Base-by-base conservation (phyloP, 139 green algal species). In the Closterium sp. region DNA sequence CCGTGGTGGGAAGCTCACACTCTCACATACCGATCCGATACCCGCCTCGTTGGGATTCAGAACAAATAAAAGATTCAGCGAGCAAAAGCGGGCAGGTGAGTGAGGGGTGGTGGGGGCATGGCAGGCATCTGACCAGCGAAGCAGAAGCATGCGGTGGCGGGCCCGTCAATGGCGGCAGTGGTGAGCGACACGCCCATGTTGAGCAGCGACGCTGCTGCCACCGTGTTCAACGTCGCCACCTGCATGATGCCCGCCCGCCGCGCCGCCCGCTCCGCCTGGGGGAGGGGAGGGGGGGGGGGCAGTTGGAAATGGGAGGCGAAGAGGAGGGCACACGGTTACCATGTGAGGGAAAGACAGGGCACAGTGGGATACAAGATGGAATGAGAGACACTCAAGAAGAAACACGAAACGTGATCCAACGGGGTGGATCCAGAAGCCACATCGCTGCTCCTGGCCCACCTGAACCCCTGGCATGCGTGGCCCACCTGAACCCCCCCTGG, bases 141-240 rank as follows among this genome's bases (percentile, higher is more conserved):
- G 32, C 86, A 81, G 64, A 94, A 93, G 66, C 55, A 89, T 3
- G 83, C 36, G 28, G 84, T 94, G 30, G 91, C 91, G 30, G 89
- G 89, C 10, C 33, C 83, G 10, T 25, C 33, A 38, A 91, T 34
- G 38, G 76, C 88, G 3, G 94, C 38, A 30, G 69, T 81, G 19
- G 30, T 34, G 32, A 99, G 96, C 87, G 99, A 96, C 0, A 97
- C 98, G 89, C 97, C 98, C 55, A 99, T 93, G 92, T 99, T 99
- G 33, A 98, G 95, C 35, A 98, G 94, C 64, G 94, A 97, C 28
- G 95, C 97, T 9, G 98, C 96, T 2, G 95, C 93, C 25, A 99
- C 88, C 4, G 96, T 96, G 6, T 95, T 92, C 69, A 94, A 76
- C 9, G 91, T 94, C 19, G 36, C 84, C 19, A 94, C 90, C 69